A percentile compares a stretch with the other conserved stretches of the same genome.
These are phyloP conservation scores for Chloropicon primus DNA, from an alignment of 139 green algal genomes.

Conservation along the genomic window DNA sequence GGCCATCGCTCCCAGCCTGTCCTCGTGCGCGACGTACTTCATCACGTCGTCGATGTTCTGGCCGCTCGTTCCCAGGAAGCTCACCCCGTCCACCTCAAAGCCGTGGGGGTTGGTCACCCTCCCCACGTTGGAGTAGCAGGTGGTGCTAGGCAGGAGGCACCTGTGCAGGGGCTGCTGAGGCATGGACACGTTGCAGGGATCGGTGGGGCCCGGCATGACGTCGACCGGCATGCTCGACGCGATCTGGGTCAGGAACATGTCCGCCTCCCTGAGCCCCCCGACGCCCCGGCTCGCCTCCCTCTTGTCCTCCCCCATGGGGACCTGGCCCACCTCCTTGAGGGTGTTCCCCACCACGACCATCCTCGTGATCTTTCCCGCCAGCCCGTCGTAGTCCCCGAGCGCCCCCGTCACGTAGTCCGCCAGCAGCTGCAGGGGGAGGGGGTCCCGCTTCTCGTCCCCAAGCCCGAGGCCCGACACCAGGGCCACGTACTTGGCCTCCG, in stretches of 20 bases:
- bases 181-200: conserved; percentile 80
- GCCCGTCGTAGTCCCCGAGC: conserved; percentile 35
- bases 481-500: conserved; percentile 57
- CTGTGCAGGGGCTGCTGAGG: conserved; percentile 92
- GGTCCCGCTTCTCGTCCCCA: conserved; percentile 23
- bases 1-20: conserved; percentile 50
- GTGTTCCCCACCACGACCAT: conserved; percentile 56
- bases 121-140: conserved; percentile 6
- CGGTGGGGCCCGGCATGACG: conserved; percentile 80
- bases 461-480: conserved; percentile 78
- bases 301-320: not conserved
- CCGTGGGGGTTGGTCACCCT: conserved; percentile 81
- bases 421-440: conserved; percentile 32
- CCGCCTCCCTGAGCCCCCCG: conserved; percentile 16
- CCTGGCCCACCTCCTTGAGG: not conserved
- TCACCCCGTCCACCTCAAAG: conserved; percentile 45
- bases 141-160: conserved; percentile 36
- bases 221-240: conserved; percentile 65
- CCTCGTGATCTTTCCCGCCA: conserved; percentile 34
- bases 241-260: conserved; percentile 21
- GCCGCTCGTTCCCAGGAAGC: conserved; percentile 77
- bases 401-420: conserved; percentile 71
- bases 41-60: conserved; percentile 85
- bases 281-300: conserved; percentile 30
- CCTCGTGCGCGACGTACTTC: conserved; percentile 21